Conservation (phyloP, 441 rosid species). For the Sinapis alba region DNA sequence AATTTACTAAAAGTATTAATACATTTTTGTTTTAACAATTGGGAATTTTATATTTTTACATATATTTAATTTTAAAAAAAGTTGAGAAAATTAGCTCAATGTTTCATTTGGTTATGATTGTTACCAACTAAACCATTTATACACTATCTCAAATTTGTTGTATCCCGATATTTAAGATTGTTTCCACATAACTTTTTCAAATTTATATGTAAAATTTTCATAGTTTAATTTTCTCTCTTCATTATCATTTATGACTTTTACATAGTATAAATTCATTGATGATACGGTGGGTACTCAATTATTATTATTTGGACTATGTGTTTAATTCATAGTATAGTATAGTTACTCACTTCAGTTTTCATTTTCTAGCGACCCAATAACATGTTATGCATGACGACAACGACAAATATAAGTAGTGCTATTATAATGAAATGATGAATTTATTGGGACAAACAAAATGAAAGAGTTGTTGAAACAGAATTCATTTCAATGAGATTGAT, state of each 20-base stretch:
- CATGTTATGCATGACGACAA: conserved; percentile 10
- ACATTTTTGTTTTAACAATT: background rate
- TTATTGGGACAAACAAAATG: background rate
- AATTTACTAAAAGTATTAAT: background rate
- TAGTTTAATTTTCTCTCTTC: background rate
- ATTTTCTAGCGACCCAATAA: conserved; percentile 3
- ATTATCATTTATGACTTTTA: background rate
- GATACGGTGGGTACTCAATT: conserved; percentile 4
- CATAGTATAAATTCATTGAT: background rate
- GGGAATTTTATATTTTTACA: background rate
- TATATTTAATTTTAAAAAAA: background rate
- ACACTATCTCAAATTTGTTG: background rate
- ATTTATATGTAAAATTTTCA: background rate
- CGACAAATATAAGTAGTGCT: background rate
- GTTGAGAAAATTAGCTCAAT: background rate
- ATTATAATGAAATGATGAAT: background rate
- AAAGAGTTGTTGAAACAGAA: background rate
- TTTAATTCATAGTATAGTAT: background rate
- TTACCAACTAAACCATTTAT: background rate
- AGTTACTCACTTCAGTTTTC: background rate
- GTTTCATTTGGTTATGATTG: background rate
- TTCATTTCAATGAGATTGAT: conserved; percentile 4
- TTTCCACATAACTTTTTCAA: background rate
- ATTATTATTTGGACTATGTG: conserved; percentile 7
- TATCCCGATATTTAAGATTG: background rate